Conservation (phyloP, 2,329 filamentous ascomycete genomes). For the Lachnellula occidentalis region DNA sequence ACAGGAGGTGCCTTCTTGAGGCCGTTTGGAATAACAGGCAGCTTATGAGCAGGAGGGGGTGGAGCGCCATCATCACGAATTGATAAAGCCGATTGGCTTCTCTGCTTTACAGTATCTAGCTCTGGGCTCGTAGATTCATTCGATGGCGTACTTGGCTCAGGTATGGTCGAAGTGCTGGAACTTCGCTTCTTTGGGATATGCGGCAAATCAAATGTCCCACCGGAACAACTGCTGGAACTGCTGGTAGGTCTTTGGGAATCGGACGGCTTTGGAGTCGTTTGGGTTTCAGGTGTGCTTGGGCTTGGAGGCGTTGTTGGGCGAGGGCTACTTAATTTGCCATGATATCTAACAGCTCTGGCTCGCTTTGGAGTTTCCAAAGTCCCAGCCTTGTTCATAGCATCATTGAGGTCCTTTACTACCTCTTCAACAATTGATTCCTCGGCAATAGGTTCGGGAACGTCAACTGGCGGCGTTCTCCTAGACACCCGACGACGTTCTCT, state of each 20-base stretch:
- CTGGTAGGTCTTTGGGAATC: not conserved
- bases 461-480: not conserved
- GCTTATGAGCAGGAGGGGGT: slow-evolving; percentile 27
- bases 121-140: slow-evolving; percentile 19
- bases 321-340: slow-evolving; percentile 3
- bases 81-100: slow-evolving; percentile 4
- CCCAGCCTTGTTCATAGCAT: slow-evolving; percentile 19
- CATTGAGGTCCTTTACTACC: slow-evolving; percentile 16
- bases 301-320: slow-evolving; percentile 8
- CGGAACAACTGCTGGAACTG: not conserved
- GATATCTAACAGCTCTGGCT: slow-evolving; percentile 15
- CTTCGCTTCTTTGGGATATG: slow-evolving; percentile 12
- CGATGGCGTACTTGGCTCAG: slow-evolving; percentile 14
- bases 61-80: slow-evolving; percentile 23
- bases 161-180: slow-evolving; percentile 9
- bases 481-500: slow-evolving; percentile 6
- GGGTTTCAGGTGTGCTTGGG: not conserved
- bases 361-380: slow-evolving; percentile 8
- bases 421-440: slow-evolving; percentile 9
- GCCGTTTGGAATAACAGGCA: slow-evolving; percentile 41
- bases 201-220: not conserved
- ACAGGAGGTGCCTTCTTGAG: slow-evolving; percentile 29
- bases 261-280: slow-evolving; percentile 4
- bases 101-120: slow-evolving; percentile 5
- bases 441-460: slow-evolving; percentile 5